phyloP scores from a whole-genome alignment of 805 yeast genomes.

The Jamesozyma hellenica region DNA sequence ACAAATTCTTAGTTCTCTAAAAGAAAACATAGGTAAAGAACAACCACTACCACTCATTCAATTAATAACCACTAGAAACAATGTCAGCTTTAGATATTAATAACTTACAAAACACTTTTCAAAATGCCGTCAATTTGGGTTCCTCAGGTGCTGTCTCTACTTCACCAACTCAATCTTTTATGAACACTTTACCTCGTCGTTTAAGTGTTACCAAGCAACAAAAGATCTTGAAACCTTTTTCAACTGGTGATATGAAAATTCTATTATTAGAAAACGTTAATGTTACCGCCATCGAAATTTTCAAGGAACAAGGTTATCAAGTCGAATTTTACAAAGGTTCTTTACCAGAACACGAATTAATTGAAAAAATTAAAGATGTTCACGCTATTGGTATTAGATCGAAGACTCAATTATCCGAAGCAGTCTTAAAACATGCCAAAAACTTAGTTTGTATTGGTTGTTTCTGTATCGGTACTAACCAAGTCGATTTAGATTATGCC shows the following conservation, averaged over 20 bases:
- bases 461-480: conserved; percentile 98
- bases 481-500: conserved; percentile 86
- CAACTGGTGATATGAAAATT: conserved; percentile 90
- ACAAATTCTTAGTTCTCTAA: too few species aligned
- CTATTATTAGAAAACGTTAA: conserved; percentile 88
- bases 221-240: conserved; percentile 83
- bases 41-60: too few species aligned
- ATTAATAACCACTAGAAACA: too few species aligned
- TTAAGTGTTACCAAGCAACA: conserved; percentile 38
- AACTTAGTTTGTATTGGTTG: conserved; percentile 89
- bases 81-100: conserved; percentile 67
- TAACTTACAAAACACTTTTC: conserved; percentile 43
- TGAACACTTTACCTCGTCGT: conserved; percentile 40
- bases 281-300: conserved; percentile 79
- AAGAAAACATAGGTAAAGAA: too few species aligned
- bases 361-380: conserved; percentile 84
- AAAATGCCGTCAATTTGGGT: conserved; percentile 41
- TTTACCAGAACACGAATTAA: conserved; percentile 83
- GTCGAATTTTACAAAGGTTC: conserved; percentile 89
- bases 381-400: conserved; percentile 98
- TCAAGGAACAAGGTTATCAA: conserved; percentile 88
- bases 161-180: conserved; percentile 67
- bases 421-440: conserved; percentile 73
- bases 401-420: conserved; percentile 79
- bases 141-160: conserved; percentile 70